A percentile compares a stretch with the other conserved stretches of the same genome.
Conservation (phyloP, 768 basidiomycete genomes). For the Termitomyces sp. region DNA sequence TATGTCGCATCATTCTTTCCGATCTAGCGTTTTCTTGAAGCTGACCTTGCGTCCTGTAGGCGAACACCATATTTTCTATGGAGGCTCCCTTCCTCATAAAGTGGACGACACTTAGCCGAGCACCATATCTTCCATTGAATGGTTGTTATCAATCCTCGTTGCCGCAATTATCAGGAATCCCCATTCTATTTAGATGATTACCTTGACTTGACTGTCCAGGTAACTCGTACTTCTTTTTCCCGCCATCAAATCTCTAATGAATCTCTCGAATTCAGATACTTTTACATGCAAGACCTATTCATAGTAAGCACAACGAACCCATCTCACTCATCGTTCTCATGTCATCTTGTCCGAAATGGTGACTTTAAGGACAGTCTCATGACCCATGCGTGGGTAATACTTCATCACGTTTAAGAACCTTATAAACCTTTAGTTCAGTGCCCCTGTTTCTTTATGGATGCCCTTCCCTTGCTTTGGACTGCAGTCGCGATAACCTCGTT, state of each 20-base stretch:
- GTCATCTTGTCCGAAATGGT: not conserved
- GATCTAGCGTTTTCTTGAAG: too few relatives aligned
- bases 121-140: too few relatives aligned
- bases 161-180: too few relatives aligned
- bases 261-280: not conserved
- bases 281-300: not conserved
- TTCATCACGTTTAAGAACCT: not conserved
- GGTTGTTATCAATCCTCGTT: too few relatives aligned
- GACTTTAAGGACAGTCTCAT: not conserved
- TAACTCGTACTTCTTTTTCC: not conserved
- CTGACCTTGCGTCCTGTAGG: too few relatives aligned
- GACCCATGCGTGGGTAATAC: not conserved
- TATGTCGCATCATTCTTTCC: too few relatives aligned
- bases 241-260: not conserved
- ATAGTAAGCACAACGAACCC: not conserved
- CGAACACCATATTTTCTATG: too few relatives aligned
- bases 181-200: not conserved
- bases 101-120: too few relatives aligned
- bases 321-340: not conserved
- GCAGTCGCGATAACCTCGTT: not conserved
- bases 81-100: too few relatives aligned
- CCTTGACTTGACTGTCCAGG: not conserved
- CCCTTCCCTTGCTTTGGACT: not conserved
- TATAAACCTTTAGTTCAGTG: not conserved
- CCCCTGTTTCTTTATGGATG: not conserved